Evolutionary conservation across 208 protist genomes (phyloP).

Genomic region (Trypanosoma rangeli): DNA sequence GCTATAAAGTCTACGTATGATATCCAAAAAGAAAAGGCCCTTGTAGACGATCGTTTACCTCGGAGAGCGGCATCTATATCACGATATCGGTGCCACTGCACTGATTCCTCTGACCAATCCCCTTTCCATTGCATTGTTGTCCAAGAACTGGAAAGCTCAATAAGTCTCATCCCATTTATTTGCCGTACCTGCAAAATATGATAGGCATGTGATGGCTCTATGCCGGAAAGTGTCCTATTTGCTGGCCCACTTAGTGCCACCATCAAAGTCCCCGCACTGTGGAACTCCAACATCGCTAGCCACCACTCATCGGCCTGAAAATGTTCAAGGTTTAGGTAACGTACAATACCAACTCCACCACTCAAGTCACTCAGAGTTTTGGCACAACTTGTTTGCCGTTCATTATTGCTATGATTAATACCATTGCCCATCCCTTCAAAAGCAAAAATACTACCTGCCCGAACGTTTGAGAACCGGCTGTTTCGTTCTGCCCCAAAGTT

Average conservation of each 20-base stretch:
- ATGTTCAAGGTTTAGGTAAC: slow-evolving; percentile 38
- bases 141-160: slow-evolving; percentile 61
- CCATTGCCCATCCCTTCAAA: background rate
- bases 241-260: slow-evolving; percentile 43
- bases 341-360: slow-evolving; percentile 56
- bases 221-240: slow-evolving; percentile 40
- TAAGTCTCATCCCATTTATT: slow-evolving; percentile 55
- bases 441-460: background rate
- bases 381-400: slow-evolving; percentile 28
- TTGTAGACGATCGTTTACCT: slow-evolving; percentile 4
- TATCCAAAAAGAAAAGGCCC: slow-evolving; percentile 70
- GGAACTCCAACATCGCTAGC: slow-evolving; percentile 33
- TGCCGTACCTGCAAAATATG: slow-evolving; percentile 58
- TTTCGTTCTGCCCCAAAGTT: background rate
- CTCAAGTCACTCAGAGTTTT: slow-evolving; percentile 56
- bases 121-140: slow-evolving; percentile 48
- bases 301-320: slow-evolving; percentile 60
- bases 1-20: slow-evolving; percentile 74
- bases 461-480: background rate
- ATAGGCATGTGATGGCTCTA: slow-evolving; percentile 56
- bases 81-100: slow-evolving; percentile 58
- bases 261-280: slow-evolving; percentile 24
- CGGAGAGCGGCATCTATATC: slow-evolving; percentile 55
- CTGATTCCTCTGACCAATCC: slow-evolving; percentile 74
- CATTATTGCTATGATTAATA: slow-evolving; percentile 4